Conservation (phyloP, 768 basidiomycete genomes). For the Ramaria sp. region DNA sequence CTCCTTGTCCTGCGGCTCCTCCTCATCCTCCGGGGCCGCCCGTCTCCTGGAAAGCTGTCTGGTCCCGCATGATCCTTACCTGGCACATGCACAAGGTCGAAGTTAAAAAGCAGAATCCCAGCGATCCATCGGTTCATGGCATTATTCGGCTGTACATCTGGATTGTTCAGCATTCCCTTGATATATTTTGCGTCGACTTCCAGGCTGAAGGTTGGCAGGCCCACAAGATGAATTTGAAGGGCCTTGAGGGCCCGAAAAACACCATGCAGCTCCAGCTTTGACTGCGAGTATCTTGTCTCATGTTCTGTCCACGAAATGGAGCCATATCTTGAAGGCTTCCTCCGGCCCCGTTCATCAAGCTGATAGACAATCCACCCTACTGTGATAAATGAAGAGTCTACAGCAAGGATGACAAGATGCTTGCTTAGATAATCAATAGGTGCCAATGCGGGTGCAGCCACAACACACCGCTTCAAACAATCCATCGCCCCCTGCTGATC, state of each 20-base stretch:
- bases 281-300: conserved; percentile 25
- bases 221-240: conserved; percentile 21
- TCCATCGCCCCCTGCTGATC: conserved; percentile 5
- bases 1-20: conserved; percentile 4
- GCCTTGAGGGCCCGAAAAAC: conserved; percentile 23
- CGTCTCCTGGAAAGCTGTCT: conserved; percentile 15
- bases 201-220: conserved; percentile 19
- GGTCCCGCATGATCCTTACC: conserved; percentile 12
- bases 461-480: conserved; percentile 6
- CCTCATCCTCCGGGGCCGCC: not conserved
- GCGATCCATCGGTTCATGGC: conserved; percentile 1
- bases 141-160: conserved; percentile 5
- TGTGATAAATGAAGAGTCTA: conserved; percentile 16
- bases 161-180: conserved; percentile 19
- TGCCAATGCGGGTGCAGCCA: conserved; percentile 4
- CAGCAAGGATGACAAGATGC: conserved; percentile 12
- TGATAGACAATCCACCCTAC: conserved; percentile 16
- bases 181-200: conserved; percentile 22
- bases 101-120: not conserved
- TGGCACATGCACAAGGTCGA: conserved; percentile 17
- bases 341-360: not conserved
- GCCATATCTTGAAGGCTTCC: conserved; percentile 19
- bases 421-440: conserved; percentile 12
- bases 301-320: conserved; percentile 22
- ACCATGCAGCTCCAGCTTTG: conserved; percentile 32